Evolutionary conservation across 345 rosid species (phyloP).

Genomic region (Citropsis articulata): DNA sequence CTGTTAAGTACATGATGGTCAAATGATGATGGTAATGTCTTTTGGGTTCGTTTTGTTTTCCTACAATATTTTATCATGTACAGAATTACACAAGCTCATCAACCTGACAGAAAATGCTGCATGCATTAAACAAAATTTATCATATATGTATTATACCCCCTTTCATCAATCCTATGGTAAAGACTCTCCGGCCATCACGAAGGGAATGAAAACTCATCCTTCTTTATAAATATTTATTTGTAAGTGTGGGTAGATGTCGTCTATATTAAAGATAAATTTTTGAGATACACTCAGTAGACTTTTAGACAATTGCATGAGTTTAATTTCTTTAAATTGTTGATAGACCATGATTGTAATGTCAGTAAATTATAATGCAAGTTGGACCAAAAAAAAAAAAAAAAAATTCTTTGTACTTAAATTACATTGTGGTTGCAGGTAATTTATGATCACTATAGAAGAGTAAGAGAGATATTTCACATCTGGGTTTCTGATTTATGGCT

Average conservation of each 20-base stretch:
- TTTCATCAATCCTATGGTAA: too few relatives aligned
- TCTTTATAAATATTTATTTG: too few relatives aligned
- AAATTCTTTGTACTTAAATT: too few relatives aligned
- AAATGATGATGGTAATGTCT: conserved; percentile 2
- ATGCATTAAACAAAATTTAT: not conserved
- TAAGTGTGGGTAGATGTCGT: too few relatives aligned
- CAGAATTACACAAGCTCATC: not conserved
- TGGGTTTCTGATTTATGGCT: not conserved
- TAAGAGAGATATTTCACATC: not conserved
- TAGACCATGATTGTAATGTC: too few relatives aligned
- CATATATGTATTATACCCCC: not conserved
- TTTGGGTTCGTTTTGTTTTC: conserved; percentile 3
- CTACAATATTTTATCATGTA: not conserved
- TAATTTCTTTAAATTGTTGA: too few relatives aligned
- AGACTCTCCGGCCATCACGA: too few relatives aligned
- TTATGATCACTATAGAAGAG: not conserved
- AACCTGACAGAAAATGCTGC: not conserved
- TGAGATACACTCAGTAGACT: accelerated
- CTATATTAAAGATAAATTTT: too few relatives aligned
- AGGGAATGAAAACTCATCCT: too few relatives aligned
- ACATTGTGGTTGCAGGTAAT: not conserved
- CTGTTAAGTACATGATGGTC: conserved; percentile 26
- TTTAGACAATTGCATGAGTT: not conserved
- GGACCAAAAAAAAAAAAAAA: too few relatives aligned
- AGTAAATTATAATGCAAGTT: too few relatives aligned